Percentiles rank a stretch among this genome's conserved stretches.
These are phyloP conservation scores for Umbilicus rupestris DNA, from an alignment of 164 flowering plant species.

Conservation along the genomic window DNA sequence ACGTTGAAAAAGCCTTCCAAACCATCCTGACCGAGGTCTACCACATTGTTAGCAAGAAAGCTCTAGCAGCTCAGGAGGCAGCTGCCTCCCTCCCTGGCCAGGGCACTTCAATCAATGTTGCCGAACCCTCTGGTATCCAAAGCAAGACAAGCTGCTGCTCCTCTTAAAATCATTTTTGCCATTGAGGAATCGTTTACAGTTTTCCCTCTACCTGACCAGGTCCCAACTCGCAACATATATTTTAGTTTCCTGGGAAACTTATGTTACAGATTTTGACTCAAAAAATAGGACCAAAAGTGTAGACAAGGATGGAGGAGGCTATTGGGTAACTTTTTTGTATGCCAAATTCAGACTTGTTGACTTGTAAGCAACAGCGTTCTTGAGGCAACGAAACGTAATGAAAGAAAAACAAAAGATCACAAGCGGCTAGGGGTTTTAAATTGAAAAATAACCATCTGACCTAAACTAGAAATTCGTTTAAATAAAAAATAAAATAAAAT, in stretches of 20 bases:
- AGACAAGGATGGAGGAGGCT: not conserved
- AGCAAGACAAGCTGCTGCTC: slow-evolving; percentile 9
- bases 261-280: not conserved
- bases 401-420: too few relatives aligned
- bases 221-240: too few relatives aligned
- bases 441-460: too few relatives aligned
- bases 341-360: too few relatives aligned
- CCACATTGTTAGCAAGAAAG: slow-evolving; percentile 10
- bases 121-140: not conserved
- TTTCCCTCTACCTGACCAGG: too few relatives aligned
- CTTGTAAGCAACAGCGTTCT: too few relatives aligned
- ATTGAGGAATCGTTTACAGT: too few relatives aligned
- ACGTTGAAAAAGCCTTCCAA: slow-evolving; percentile 10
- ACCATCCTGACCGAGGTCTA: slow-evolving; percentile 7
- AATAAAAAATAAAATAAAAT: too few relatives aligned
- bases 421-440: too few relatives aligned
- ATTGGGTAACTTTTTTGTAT: not conserved
- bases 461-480: too few relatives aligned
- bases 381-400: too few relatives aligned
- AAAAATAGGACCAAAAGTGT: not conserved
- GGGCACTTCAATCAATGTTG: slow-evolving; percentile 9
- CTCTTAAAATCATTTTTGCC: not conserved
- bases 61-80: slow-evolving; percentile 11
- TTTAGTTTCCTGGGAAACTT: not conserved
- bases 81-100: slow-evolving; percentile 10